Conservation (phyloP, 257 asterid species). For the Eucommia ulmoides region DNA sequence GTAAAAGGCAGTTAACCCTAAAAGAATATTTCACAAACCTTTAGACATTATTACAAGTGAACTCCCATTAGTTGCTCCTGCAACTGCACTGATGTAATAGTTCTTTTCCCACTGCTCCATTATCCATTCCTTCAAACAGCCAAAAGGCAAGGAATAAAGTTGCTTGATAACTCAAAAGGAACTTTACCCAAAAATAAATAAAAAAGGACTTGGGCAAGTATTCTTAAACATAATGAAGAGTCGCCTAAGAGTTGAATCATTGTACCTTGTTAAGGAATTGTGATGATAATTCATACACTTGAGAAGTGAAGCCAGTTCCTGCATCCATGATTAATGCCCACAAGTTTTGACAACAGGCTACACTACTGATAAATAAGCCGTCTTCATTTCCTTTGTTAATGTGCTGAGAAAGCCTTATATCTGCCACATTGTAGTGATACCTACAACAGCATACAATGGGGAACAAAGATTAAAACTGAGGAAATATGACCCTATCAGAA, state of each 20-base stretch:
- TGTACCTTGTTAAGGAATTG: conserved; percentile 65
- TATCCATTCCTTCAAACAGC: conserved; percentile 67
- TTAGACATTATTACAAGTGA: conserved; percentile 81
- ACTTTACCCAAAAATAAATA: no score
- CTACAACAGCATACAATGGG: conserved; percentile 9
- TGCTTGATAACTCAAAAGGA: no score
- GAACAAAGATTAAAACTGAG: neutral
- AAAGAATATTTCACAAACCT: conserved; percentile 30
- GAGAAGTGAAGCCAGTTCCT: conserved; percentile 60
- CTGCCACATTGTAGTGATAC: conserved; percentile 63
- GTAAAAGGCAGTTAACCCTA: no score
- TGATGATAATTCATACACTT: conserved; percentile 53
- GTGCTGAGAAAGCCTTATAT: conserved; percentile 61
- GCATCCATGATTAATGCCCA: conserved; percentile 94
- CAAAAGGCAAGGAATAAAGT: neutral
- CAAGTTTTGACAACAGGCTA: conserved; percentile 50
- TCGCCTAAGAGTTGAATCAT: neutral
- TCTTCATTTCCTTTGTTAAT: conserved; percentile 65
- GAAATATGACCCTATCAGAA: neutral
- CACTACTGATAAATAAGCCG: conserved; percentile 58
- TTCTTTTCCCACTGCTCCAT: conserved; percentile 79
- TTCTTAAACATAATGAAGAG: neutral
- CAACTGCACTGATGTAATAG: conserved; percentile 68
- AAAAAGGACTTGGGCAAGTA: no score
- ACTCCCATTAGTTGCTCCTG: conserved; percentile 70